Evolutionary conservation across 805 yeast species (phyloP), one percentile per base, ranked within the genome.

Genomic region (Candida chauliodis): DNA sequence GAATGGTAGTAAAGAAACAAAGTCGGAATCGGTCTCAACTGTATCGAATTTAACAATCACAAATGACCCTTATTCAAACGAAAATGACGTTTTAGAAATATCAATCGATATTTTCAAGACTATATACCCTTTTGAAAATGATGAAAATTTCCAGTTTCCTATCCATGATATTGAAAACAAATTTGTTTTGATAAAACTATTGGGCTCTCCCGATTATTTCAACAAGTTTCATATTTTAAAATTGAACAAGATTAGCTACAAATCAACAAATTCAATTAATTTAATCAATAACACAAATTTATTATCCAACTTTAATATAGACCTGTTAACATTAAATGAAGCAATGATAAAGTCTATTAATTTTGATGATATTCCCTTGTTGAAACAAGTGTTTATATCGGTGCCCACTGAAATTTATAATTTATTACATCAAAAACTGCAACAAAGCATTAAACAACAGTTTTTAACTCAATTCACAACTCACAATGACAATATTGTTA

Each of bases 341-440:
- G 66, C 73, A 20, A 45, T 63, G 4, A 48, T 75, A 6, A 65
- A 56, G 29, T 55, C 68, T 2, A 54, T 74, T 14, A 55, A 51
- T 15, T 19, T 48, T 4, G 38, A 49, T 1, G 47, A 50, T 5
- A 63, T 81, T 18, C 62, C 66, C 0, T 49, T 56, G 8, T 61
- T 80, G 9, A 46, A 73, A 3, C 60, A 66, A 5, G 63, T 75
- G 5, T 77, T 76, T 4, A 60, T 63, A 1, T 67, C 70, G 8
- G 70, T 75, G 5, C 84, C 80, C 18, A 51, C 52, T 5, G 54
- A 64, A 14, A 54, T 78, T 7, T 61, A 63, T 41, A 49, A 52
- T n/a, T 51, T 63, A 2, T 52, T 73, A 17, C 51, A 55, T 21
- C 51, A 51, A 11, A 55, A 61, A 29, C 50, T 72, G 1, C 48